A percentile compares a stretch with the other conserved stretches of the same genome.
phyloP scores from a whole-genome alignment of 495 filamentous ascomycete species.

The Pseudevernia furfuracea region DNA sequence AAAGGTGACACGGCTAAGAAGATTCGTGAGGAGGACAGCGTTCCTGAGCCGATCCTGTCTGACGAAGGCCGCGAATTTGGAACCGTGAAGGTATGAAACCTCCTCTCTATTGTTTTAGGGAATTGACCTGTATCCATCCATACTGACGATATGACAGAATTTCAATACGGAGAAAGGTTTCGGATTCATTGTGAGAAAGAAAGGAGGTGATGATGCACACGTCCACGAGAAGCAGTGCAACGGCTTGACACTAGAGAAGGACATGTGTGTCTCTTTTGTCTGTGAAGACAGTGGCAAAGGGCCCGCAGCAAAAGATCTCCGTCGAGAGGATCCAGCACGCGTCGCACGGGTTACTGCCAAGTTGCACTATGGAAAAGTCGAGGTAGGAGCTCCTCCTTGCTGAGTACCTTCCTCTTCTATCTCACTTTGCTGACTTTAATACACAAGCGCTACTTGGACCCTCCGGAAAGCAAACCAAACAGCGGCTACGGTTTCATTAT shows the following conservation, averaged over 20 bases:
- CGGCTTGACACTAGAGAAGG: constrained; percentile 6
- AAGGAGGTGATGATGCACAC: constrained; percentile 8
- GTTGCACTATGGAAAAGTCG: constrained; percentile 13
- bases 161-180: constrained; percentile 14
- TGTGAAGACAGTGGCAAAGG: constrained; percentile 16
- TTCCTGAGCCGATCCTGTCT: constrained; percentile 9
- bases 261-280: constrained; percentile 16
- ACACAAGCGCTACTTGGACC: constrained; percentile 9
- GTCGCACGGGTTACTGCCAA: constrained; percentile 14
- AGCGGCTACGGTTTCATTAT: constrained; percentile 18
- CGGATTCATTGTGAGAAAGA: constrained; percentile 8
- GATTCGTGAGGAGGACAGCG: constrained; percentile 18
- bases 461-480: neutral
- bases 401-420: neutral
- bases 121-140: neutral
- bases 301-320: constrained; percentile 12
- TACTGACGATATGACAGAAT: neutral
- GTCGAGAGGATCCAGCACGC: constrained; percentile 13
- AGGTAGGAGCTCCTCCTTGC: neutral
- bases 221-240: constrained; percentile 17
- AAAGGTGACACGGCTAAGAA: constrained; percentile 22
- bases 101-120: neutral
- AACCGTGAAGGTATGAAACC: constrained; percentile 6
- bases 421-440: neutral
- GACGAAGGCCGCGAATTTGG: constrained; percentile 19